Conservation (phyloP, 345 rosid species). For the Carallia pectinifolia region DNA sequence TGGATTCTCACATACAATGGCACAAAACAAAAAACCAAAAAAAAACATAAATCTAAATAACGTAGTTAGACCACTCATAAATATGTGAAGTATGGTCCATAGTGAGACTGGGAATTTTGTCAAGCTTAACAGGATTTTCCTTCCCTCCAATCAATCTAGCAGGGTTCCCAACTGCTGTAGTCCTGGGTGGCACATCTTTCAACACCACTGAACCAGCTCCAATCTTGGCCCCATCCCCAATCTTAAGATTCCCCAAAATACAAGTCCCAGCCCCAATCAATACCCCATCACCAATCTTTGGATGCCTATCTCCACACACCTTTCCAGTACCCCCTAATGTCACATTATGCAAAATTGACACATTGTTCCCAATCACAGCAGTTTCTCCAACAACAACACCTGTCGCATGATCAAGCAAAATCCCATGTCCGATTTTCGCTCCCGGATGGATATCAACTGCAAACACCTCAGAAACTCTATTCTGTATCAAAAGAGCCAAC, state of each 20-base stretch:
- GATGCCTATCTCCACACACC: conserved; percentile 76
- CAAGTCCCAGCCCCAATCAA: conserved; percentile 93
- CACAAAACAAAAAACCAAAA: conserved; percentile 16
- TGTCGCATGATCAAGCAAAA: conserved; percentile 79
- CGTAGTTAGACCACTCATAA: conserved; percentile 86
- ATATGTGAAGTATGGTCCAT: conserved; percentile 93
- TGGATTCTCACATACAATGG: conserved; percentile 23
- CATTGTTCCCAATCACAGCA: conserved; percentile 83
- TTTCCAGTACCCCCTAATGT: conserved; percentile 94
- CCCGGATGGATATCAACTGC: conserved; percentile 94
- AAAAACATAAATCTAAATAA: conserved; percentile 41
- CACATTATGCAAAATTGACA: conserved; percentile 82
- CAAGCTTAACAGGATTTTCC: conserved; percentile 66
- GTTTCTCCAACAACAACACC: conserved; percentile 90
- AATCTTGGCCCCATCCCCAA: conserved; percentile 92
- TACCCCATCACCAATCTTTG: conserved; percentile 91
- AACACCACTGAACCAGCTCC: conserved; percentile 91
- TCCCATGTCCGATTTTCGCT: conserved; percentile 67
- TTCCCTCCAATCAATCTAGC: conserved; percentile 91
- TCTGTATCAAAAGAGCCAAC: conserved; percentile 71
- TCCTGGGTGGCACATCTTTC: conserved; percentile 72
- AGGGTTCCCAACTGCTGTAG: conserved; percentile 93
- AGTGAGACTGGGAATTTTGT: conserved; percentile 74
- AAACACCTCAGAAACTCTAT: conserved; percentile 71
- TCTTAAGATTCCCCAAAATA: conserved; percentile 71